Evolutionary conservation across 164 flowering plant genomes (phyloP).

Genomic region (Platanus orientalis): DNA sequence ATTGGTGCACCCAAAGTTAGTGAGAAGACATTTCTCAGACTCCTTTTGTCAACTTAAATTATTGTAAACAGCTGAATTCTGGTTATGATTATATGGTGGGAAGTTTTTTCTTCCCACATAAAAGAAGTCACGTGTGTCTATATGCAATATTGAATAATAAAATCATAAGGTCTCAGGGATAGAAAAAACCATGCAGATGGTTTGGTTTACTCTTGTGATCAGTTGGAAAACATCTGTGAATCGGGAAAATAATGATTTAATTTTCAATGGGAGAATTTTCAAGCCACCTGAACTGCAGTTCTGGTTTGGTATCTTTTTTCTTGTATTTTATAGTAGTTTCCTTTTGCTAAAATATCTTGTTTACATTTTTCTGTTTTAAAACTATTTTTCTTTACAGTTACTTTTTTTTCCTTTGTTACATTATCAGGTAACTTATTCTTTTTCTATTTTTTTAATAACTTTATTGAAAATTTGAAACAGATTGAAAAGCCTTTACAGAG

Average conservation of each 20-base stretch:
- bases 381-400: not conserved
- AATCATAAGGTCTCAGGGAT: not conserved
- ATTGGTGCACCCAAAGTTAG: constrained; percentile 65
- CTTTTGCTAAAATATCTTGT: not conserved
- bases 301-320: too few species aligned
- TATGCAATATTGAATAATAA: not conserved
- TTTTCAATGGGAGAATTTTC: too few species aligned
- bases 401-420: not conserved
- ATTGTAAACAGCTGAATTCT: not conserved
- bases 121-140: not conserved
- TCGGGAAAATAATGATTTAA: too few species aligned
- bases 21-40: not conserved
- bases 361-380: not conserved
- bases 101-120: not conserved
- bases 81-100: not conserved
- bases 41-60: not conserved
- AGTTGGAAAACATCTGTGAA: not conserved
- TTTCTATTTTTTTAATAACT: not conserved
- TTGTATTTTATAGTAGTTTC: too few species aligned
- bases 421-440: not conserved
- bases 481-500: constrained; percentile 19
- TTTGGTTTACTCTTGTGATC: not conserved
- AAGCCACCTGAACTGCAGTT: too few species aligned
- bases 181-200: too few species aligned
- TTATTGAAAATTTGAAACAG: constrained; percentile 2